Conservation (phyloP, 73 alveolate genomes). For the Paramecium biaurelia region DNA sequence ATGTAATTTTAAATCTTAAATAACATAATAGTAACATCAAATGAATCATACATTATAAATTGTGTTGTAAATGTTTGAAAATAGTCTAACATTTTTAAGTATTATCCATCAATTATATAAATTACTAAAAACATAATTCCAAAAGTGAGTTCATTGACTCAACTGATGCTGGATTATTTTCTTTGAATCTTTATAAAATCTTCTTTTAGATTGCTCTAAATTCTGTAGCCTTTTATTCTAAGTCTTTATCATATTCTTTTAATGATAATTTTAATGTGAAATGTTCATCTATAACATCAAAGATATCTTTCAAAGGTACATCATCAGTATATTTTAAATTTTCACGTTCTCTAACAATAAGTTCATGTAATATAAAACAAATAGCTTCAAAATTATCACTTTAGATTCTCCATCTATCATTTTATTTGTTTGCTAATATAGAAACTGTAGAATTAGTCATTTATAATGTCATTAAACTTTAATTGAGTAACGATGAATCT, state of each 20-base stretch:
- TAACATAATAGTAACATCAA: background rate
- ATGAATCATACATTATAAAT: background rate
- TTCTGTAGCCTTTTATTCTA: conserved; percentile 61
- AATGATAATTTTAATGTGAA: background rate
- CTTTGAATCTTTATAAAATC: conserved; percentile 53
- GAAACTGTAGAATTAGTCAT: background rate
- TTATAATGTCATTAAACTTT: conserved; percentile 28
- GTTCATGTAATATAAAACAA: background rate
- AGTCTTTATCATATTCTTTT: conserved; percentile 12
- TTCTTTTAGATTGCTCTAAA: conserved; percentile 59
- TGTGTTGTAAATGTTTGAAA: background rate
- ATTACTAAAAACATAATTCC: conserved; percentile 16
- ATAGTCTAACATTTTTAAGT: background rate
- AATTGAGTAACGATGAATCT: background rate
- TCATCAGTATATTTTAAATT: conserved; percentile 29
- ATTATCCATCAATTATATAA: conserved; percentile 19
- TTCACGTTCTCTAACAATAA: background rate
- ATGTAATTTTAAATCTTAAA: background rate
- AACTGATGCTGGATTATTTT: conserved; percentile 60
- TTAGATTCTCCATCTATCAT: conserved; percentile 53
- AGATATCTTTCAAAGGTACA: conserved; percentile 49
- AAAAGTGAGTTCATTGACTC: conserved; percentile 26
- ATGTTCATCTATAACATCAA: conserved; percentile 54
- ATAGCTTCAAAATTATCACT: conserved; percentile 52
- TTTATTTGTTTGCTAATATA: conserved; percentile 30